Evolutionary conservation across 2,329 filamentous ascomycete genomes (phyloP), one percentile per base, ranked within the genome.

Genomic region (Onygenales sp.): DNA sequence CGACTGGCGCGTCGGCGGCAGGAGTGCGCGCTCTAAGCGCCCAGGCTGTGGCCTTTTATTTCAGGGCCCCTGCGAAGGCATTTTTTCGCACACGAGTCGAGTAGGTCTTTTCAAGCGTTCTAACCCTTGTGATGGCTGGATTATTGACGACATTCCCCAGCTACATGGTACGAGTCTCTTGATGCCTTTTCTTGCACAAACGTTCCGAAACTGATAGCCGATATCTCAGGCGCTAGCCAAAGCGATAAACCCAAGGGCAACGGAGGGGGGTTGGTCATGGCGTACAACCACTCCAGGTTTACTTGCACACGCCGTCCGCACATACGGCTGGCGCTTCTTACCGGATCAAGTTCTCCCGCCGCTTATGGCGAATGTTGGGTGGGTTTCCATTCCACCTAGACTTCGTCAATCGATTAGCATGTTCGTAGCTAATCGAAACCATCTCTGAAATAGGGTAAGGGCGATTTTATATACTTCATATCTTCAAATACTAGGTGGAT

Each of bases 61-160:
- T 95, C 66, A 80, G 90, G 54, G 89, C 89, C 0, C 91, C 91
- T 0, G 87, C 90, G 51, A 95, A 95, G 71, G 87, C 90, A 13
- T 96, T 96, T 67, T 95, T 96, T 72, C 82, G 89, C 57, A 91
- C 88, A 1, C 78, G 91, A 55, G 89, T 96, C 58, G 91, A 96
- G 74, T 95, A 90, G 66, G 78, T 77, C 31, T 27, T 33, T 50
- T 41, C 13, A 31, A 52, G 45, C 21, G 43, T 43, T 53, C 5
- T 54, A 46, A 57, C 66, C 44, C 50, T 51, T 49, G 43, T 51
- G 39, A 61, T 21, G 17, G 33, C 21, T n/a, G 31, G 7, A 21
- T 41, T 14, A 27, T 49, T 49, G 47, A 49, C 47, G 21, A 31
- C 13, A n/a, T 41, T 39, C 14, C 17, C 36, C 6, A 78, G 76